Base-by-base conservation (phyloP, 441 rosid species). In the Biscutella auriculata region DNA sequence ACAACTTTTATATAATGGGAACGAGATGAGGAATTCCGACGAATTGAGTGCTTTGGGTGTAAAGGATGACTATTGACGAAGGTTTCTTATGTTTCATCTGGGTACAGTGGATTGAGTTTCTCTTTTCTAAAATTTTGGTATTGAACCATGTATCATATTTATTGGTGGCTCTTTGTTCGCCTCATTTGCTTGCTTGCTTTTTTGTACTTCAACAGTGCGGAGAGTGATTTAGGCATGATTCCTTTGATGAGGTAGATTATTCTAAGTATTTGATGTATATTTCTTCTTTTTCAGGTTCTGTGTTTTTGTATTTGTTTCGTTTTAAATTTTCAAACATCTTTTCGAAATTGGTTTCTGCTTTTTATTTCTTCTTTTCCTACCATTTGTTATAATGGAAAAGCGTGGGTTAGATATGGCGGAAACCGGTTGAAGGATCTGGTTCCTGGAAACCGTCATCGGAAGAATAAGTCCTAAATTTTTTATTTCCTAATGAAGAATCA, bases 191-290 rank as follows among this genome's bases (percentile, higher is more conserved):
- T 43, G 45, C 19, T 36, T 53, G 48, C 16, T 26, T 62, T n/a
- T n/a, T n/a, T n/a, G n/a, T n/a, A 60, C 70, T 73, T 66, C 85
- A 88, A 95, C 63, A 73, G 75, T 32, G 51, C 84, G 12, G 40
- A 57, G 49, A 80, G 67, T 75, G 73, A 75, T 61, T 54, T 84
- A 79, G 64, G 71, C 36, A 58, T 84, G 63, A 84, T 84, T 68
- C 95, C 91, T n/a, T n/a, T 36, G 96, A 88, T 74, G 96, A 95
- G 13, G 84, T 96, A 72, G 93, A 96, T 62, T 77, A n/a, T n/a
- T n/a, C n/a, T n/a, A n/a, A n/a, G n/a, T n/a, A n/a, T n/a, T n/a
- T n/a, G n/a, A n/a, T n/a, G n/a, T n/a, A n/a, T n/a, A n/a, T n/a
- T n/a, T n/a, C n/a, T n/a, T n/a, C n/a, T n/a, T n/a, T n/a, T n/a